Percentiles rank a stretch among this genome's conserved stretches.
phyloP scores from a whole-genome alignment of 164 flowering plant genomes.

The Aristolochia contorta region DNA sequence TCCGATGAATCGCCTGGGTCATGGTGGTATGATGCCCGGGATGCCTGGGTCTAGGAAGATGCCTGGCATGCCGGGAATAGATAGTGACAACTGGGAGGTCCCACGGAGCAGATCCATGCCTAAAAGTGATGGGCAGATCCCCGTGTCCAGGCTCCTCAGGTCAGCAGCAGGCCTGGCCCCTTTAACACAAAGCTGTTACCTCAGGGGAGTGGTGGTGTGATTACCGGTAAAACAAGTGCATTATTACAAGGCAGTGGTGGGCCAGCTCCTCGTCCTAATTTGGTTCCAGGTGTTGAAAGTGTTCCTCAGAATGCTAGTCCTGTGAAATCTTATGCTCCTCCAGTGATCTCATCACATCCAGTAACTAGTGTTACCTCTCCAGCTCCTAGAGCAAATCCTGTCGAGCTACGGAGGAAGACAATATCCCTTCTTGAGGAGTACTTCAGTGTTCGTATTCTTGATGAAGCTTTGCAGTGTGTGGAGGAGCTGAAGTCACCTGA shows the following conservation, averaged over 20 bases:
- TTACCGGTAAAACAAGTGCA: slow-evolving; percentile 61
- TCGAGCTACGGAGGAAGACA: slow-evolving; percentile 51
- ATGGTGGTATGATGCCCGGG: slow-evolving; percentile 98
- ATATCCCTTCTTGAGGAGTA: slow-evolving; percentile 73
- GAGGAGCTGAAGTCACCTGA: slow-evolving; percentile 72
- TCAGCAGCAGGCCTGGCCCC: slow-evolving; percentile 32
- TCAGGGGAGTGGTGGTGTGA: slow-evolving; percentile 59
- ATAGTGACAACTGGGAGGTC: slow-evolving; percentile 86
- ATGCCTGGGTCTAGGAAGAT: slow-evolving; percentile 87
- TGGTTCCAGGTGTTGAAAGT: slow-evolving; percentile 23
- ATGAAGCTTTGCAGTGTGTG: slow-evolving; percentile 79
- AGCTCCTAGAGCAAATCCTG: slow-evolving; percentile 26
- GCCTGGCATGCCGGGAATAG: slow-evolving; percentile 89
- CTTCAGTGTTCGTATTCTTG: slow-evolving; percentile 48
- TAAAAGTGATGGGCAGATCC: slow-evolving; percentile 37
- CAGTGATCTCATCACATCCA: slow-evolving; percentile 16
- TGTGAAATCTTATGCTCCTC: slow-evolving; percentile 19
- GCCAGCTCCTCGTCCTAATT: slow-evolving; percentile 24
- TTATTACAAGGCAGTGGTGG: slow-evolving; percentile 52
- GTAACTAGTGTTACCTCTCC: slow-evolving; percentile 2
- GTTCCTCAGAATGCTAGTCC: slow-evolving; percentile 19
- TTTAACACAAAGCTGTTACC: slow-evolving; percentile 57
- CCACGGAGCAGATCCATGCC: slow-evolving; percentile 54
- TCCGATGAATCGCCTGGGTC: slow-evolving; percentile 64
- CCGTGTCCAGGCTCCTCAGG: slow-evolving; percentile 39